A percentile compares a stretch with the other conserved stretches of the same genome.
phyloP scores from a whole-genome alignment of 805 yeast species.

The Ogataea nonfermentans region DNA sequence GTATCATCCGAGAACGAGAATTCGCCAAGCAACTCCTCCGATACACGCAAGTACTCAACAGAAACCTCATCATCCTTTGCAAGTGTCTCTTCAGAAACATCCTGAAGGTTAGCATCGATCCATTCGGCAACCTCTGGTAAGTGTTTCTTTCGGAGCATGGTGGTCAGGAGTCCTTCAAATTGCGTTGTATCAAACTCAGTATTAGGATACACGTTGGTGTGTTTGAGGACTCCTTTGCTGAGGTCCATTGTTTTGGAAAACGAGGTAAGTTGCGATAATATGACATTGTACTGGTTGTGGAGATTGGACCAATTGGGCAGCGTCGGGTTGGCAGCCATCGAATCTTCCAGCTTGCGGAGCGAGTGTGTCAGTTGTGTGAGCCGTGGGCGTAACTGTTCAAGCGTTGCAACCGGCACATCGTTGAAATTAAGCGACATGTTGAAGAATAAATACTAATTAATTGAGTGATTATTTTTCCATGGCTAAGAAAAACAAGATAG shows the following conservation, averaged over 20 bases:
- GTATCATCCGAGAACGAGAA: constrained; percentile 60
- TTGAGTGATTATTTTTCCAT: constrained; percentile 1
- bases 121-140: constrained; percentile 90
- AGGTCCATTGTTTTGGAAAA: constrained; percentile 67
- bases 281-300: constrained; percentile 81
- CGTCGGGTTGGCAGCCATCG: constrained; percentile 42
- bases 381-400: constrained; percentile 62
- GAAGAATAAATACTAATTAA: neutral
- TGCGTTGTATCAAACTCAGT: constrained; percentile 82
- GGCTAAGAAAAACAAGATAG: constrained; percentile 10
- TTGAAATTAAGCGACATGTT: constrained; percentile 16
- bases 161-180: constrained; percentile 78
- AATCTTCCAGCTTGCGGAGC: constrained; percentile 52
- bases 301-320: constrained; percentile 58
- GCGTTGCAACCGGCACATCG: constrained; percentile 57
- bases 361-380: constrained; percentile 64
- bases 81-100: constrained; percentile 27
- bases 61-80: constrained; percentile 60
- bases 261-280: constrained; percentile 77
- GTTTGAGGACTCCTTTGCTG: constrained; percentile 54
- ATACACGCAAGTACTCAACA: constrained; percentile 61
- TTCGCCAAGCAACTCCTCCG: constrained; percentile 51
- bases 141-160: constrained; percentile 81
- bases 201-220: constrained; percentile 79
- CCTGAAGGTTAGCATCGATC: constrained; percentile 42